Conservation (phyloP, 176 grass and related monocot genomes). For the Hordeum marinum region DNA sequence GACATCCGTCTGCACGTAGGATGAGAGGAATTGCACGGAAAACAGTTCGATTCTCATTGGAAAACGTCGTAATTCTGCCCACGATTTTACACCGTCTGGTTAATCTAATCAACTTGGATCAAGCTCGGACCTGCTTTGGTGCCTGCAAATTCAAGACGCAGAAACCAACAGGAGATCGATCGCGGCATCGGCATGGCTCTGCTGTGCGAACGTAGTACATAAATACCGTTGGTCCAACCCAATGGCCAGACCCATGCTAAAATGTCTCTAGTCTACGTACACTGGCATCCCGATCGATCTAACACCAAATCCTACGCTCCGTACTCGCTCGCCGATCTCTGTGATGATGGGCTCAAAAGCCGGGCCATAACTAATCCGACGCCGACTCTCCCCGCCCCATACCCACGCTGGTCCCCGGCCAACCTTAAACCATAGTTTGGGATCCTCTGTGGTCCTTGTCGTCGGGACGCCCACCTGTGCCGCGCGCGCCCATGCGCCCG, state of each 20-base stretch:
- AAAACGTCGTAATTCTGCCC: too few relatives aligned
- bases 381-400: neutral
- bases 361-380: conserved; percentile 12
- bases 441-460: conserved; percentile 5
- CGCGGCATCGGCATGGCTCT: neutral
- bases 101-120: neutral
- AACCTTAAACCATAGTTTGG: neutral
- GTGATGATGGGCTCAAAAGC: neutral
- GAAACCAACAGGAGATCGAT: neutral
- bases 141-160: neutral
- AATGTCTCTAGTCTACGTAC: conserved; percentile 4
- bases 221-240: neutral
- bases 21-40: too few relatives aligned
- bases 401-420: neutral
- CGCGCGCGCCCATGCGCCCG: too few relatives aligned
- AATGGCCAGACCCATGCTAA: neutral
- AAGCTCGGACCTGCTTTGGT: neutral
- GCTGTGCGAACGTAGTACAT: neutral
- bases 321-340: neutral
- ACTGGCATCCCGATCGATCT: neutral
- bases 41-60: neutral
- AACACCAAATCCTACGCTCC: neutral
- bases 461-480: neutral
- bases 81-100: too few relatives aligned
- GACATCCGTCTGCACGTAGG: too few relatives aligned